A percentile compares a stretch with the other conserved stretches of the same genome.
Evolutionary conservation across 441 rosid species (phyloP).

Genomic region (Corymbia citriodora): DNA sequence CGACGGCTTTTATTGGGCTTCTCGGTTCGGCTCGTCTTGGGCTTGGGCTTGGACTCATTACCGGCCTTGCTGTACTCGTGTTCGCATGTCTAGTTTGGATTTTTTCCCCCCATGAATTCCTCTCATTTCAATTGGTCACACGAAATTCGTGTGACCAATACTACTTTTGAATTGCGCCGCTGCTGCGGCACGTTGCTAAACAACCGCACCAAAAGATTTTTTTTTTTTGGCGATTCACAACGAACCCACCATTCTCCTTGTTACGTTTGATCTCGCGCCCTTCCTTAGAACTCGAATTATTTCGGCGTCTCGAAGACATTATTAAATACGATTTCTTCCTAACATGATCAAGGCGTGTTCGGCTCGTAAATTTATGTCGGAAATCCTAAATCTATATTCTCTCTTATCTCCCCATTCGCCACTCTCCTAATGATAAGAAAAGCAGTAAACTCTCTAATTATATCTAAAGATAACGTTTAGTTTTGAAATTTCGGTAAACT

Average conservation of each 20-base stretch:
- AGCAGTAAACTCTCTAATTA: background rate
- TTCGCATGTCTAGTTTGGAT: background rate
- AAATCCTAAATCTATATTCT: background rate
- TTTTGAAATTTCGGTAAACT: background rate
- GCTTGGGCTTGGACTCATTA: background rate
- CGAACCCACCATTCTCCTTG: background rate
- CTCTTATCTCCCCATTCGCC: background rate
- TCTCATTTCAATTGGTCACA: background rate
- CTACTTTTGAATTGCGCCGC: background rate
- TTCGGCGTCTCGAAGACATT: background rate
- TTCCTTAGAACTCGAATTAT: no score
- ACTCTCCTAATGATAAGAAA: background rate
- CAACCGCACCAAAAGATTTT: background rate
- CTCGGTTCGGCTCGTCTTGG: background rate
- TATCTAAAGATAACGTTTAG: background rate
- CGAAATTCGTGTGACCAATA: background rate
- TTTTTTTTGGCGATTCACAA: background rate
- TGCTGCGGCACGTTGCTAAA: background rate
- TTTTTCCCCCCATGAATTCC: background rate
- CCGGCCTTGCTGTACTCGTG: background rate
- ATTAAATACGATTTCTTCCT: rapidly evolving
- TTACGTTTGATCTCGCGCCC: background rate
- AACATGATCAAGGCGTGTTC: rapidly evolving
- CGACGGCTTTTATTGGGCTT: background rate
- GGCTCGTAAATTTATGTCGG: background rate